phyloP scores from a whole-genome alignment of 2,329 filamentous ascomycete species.

The Diaporthe velutina region DNA sequence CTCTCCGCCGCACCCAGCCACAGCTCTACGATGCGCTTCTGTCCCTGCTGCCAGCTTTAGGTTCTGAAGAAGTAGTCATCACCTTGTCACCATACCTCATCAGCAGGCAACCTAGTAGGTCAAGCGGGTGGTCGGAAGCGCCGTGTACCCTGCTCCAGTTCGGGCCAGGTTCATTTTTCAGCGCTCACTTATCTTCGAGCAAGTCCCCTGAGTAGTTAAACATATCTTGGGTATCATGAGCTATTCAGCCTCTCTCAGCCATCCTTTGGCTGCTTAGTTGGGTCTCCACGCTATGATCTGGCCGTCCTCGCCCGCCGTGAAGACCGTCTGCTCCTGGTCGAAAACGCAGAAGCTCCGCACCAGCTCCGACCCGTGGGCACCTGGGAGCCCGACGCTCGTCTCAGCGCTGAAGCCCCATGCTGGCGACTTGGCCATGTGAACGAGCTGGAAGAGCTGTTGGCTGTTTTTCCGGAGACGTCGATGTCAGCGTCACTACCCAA shows the following conservation, averaged over 20 bases:
- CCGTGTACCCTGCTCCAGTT: too few relatives aligned
- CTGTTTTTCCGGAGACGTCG: constrained; percentile 52
- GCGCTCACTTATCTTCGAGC: not conserved
- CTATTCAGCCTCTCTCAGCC: not conserved
- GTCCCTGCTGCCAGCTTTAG: not conserved
- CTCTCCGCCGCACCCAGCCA: not conserved
- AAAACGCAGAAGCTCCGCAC: constrained; percentile 75
- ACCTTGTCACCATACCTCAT: not conserved
- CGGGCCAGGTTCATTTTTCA: not conserved
- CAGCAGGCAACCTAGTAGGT: not conserved
- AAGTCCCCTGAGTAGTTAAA: not conserved
- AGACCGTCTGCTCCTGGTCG: constrained; percentile 70
- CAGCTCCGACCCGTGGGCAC: constrained; percentile 74
- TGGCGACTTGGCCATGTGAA: constrained; percentile 67
- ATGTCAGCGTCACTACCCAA: too few relatives aligned
- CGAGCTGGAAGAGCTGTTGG: constrained; percentile 69
- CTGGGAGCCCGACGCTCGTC: constrained; percentile 69
- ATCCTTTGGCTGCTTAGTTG: not conserved
- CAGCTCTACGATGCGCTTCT: not conserved
- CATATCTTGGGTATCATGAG: not conserved
- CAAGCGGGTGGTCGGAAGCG: not conserved
- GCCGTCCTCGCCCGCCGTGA: constrained; percentile 71
- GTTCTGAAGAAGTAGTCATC: not conserved
- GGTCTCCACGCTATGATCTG: constrained; percentile 69
- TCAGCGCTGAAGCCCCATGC: constrained; percentile 68